Evolutionary conservation across 129 eudicot genomes (phyloP).

Genomic region (Gnaphalium uliginosum): DNA sequence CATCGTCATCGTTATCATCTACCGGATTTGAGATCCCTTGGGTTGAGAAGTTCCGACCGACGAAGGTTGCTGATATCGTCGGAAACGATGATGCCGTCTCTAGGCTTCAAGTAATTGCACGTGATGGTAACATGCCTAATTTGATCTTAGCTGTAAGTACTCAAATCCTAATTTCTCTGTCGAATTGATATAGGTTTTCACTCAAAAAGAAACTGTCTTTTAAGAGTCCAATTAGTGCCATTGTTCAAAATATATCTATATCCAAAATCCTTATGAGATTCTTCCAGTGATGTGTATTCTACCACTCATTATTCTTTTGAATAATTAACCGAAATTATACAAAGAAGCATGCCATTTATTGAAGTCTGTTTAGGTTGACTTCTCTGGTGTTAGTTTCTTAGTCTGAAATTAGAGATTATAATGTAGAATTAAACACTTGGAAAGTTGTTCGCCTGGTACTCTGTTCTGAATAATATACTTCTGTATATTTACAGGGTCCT

Average conservation of each 20-base stretch:
- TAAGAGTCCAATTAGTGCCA: not conserved
- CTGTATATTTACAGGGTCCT: slow-evolving; percentile 64
- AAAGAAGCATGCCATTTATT: not conserved
- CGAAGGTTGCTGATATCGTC: slow-evolving; percentile 78
- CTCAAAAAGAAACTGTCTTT: not conserved
- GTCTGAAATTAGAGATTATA: not conserved
- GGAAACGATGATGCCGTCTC: slow-evolving; percentile 95
- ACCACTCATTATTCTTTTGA: not conserved
- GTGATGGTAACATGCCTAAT: slow-evolving; percentile 97
- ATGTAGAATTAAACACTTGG: not conserved
- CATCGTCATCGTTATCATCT: slow-evolving; percentile 36
- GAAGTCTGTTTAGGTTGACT: not conserved
- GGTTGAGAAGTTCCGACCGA: slow-evolving; percentile 97
- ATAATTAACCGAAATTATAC: not conserved
- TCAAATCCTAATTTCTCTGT: not conserved
- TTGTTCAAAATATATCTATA: not conserved
- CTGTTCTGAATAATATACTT: not conserved
- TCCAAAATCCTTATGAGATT: not conserved
- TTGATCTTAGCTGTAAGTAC: slow-evolving; percentile 70
- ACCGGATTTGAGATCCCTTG: slow-evolving; percentile 82
- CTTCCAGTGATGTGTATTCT: not conserved
- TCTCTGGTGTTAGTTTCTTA: not conserved
- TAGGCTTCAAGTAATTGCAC: slow-evolving; percentile 93
- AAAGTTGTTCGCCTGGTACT: slow-evolving; percentile 2
- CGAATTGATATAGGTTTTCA: too few relatives aligned